Conservation (phyloP, 2,329 filamentous ascomycete species). For the Aspergillus glaucus region DNA sequence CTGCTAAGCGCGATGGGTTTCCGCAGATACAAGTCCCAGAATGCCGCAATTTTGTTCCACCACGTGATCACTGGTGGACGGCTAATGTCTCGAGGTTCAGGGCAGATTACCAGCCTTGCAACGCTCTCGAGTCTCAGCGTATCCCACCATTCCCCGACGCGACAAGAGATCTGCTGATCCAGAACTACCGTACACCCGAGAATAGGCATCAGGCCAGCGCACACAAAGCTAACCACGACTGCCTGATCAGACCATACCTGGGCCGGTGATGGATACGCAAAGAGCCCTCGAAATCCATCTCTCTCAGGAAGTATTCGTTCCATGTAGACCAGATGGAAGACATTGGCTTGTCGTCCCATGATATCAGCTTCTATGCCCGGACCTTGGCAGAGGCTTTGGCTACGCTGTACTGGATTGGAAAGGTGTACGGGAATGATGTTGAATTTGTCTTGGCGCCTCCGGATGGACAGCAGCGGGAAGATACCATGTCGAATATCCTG, state of each 20-base stretch:
- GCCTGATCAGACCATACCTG: slow-evolving; percentile 46
- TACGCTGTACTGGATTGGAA: slow-evolving; percentile 44
- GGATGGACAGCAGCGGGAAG: neutral
- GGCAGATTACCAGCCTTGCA: slow-evolving; percentile 24
- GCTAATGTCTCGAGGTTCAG: slow-evolving; percentile 21
- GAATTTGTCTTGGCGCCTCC: slow-evolving; percentile 47
- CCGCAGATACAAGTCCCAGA: slow-evolving; percentile 16
- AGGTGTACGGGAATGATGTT: slow-evolving; percentile 48
- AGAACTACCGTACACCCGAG: slow-evolving; percentile 25
- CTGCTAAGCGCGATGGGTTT: neutral
- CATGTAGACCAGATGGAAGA: slow-evolving; percentile 46
- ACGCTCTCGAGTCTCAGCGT: slow-evolving; percentile 28
- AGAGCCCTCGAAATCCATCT: slow-evolving; percentile 20
- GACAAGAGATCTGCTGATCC: slow-evolving; percentile 24
- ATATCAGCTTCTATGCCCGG: slow-evolving; percentile 30
- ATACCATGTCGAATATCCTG: slow-evolving; percentile 14
- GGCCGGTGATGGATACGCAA: slow-evolving; percentile 20
- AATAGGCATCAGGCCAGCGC: neutral
- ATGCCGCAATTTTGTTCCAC: slow-evolving; percentile 20
- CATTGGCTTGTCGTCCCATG: slow-evolving; percentile 18
- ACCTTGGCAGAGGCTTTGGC: slow-evolving; percentile 48
- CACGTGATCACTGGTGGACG: slow-evolving; percentile 22
- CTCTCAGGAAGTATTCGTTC: slow-evolving; percentile 46
- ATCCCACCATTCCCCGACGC: slow-evolving; percentile 25
- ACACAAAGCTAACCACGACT: slow-evolving; percentile 38